phyloP scores from a whole-genome alignment of 495 filamentous ascomycete species.

The Tuber indicum region DNA sequence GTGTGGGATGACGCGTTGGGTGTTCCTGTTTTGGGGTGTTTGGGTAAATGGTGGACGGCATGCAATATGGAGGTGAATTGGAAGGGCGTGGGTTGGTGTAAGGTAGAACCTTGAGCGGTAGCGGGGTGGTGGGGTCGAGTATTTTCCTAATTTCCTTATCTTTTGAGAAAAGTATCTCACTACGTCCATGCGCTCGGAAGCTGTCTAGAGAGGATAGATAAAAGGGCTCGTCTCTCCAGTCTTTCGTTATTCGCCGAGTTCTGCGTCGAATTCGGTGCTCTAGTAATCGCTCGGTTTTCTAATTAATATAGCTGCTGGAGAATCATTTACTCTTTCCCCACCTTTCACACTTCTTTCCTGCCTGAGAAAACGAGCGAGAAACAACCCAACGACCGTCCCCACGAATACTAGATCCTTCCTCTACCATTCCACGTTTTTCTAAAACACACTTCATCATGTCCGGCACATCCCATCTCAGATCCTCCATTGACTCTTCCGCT shows the following conservation, averaged over 20 bases:
- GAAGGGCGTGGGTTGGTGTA: too few species aligned
- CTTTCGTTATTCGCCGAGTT: neutral
- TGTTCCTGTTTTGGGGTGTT: too few species aligned
- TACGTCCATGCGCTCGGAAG: neutral
- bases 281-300: neutral
- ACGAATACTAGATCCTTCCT: neutral
- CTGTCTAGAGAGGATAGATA: neutral
- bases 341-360: neutral
- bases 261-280: neutral
- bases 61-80: too few species aligned
- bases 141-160: too few species aligned
- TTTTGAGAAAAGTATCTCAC: neutral
- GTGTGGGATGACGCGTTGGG: too few species aligned
- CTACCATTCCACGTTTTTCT: neutral
- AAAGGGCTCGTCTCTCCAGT: neutral
- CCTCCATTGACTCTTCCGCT: conserved; percentile 14
- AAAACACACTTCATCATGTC: conserved; percentile 10
- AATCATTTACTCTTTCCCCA: neutral
- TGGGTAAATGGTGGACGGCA: too few species aligned
- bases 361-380: neutral
- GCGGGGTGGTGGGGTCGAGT: neutral
- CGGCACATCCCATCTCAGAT: conserved; percentile 8
- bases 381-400: neutral
- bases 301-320: neutral
- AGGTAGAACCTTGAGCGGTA: too few species aligned